Conservation (phyloP, 768 basidiomycete genomes). For the Leucocoprinus birnbaumii region DNA sequence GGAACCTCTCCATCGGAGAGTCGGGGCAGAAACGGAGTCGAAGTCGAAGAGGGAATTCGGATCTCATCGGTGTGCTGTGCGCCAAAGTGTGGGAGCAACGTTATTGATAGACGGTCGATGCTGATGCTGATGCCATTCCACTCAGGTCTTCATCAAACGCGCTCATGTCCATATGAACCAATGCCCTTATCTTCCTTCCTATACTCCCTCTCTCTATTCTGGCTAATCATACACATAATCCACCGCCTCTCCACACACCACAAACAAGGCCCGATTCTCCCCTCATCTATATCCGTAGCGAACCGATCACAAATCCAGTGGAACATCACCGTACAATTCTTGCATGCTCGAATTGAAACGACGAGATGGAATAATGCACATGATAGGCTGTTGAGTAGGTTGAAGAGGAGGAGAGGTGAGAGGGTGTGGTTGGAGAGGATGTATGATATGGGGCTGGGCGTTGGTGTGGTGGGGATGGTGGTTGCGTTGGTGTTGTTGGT, state of each 20-base stretch:
- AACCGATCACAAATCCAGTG: background rate
- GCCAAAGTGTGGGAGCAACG: background rate
- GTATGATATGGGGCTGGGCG: constrained; percentile 5
- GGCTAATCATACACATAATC: constrained; percentile 1
- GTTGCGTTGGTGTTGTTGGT: constrained; percentile 2
- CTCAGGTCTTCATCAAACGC: no score
- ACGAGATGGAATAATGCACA: constrained; percentile 2
- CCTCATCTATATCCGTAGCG: background rate
- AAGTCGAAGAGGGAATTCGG: no score
- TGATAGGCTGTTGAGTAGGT: background rate
- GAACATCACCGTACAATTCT: background rate
- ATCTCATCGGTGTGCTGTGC: no score
- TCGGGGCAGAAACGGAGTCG: no score
- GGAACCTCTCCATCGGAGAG: no score
- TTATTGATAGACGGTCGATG: background rate
- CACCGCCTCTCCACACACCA: background rate
- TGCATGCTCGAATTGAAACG: constrained; percentile 5
- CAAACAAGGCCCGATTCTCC: background rate
- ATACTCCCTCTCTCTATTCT: constrained; percentile 1
- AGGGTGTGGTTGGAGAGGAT: constrained; percentile 5
- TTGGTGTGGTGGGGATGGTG: constrained; percentile 3
- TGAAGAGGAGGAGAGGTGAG: background rate
- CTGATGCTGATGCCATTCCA: no score
- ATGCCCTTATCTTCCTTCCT: constrained; percentile 7
- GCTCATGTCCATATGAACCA: background rate